phyloP scores from a whole-genome alignment of 352 stramenopile genomes.

The Globisporangium emineosum region DNA sequence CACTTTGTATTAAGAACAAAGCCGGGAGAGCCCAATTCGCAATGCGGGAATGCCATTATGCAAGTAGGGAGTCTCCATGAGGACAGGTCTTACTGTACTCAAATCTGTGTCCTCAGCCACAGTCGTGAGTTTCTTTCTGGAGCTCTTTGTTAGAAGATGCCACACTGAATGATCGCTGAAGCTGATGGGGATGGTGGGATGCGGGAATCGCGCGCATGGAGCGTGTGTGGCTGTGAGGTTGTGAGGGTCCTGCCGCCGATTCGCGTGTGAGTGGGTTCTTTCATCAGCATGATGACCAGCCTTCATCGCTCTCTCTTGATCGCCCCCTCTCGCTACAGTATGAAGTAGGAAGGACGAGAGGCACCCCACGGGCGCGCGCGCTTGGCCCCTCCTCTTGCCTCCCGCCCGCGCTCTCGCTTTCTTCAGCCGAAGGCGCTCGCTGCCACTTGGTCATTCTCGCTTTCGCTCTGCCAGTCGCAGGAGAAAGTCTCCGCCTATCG shows the following conservation, averaged over 20 bases:
- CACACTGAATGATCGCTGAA: background rate
- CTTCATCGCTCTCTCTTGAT: background rate
- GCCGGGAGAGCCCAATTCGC: no score
- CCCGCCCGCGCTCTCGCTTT: background rate
- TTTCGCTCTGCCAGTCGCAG: background rate
- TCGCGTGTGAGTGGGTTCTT: background rate
- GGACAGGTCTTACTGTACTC: no score
- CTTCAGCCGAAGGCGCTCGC: background rate
- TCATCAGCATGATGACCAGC: background rate
- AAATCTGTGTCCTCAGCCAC: background rate
- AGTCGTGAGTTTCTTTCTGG: no score
- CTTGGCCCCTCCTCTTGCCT: no score
- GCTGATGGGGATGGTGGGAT: background rate
- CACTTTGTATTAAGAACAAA: background rate
- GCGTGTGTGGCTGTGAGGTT: background rate
- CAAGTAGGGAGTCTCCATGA: no score
- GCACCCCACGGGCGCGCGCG: background rate
- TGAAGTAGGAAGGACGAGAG: background rate
- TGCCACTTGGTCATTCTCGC: background rate
- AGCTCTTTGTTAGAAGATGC: slow-evolving; percentile 1
- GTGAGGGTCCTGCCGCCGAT: background rate
- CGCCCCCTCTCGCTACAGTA: background rate
- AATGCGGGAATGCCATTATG: no score
- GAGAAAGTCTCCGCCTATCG: background rate
- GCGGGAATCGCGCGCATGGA: background rate